Evolutionary conservation across 805 yeast genomes (phyloP).

Genomic region (Diddensiella transvaalensis): DNA sequence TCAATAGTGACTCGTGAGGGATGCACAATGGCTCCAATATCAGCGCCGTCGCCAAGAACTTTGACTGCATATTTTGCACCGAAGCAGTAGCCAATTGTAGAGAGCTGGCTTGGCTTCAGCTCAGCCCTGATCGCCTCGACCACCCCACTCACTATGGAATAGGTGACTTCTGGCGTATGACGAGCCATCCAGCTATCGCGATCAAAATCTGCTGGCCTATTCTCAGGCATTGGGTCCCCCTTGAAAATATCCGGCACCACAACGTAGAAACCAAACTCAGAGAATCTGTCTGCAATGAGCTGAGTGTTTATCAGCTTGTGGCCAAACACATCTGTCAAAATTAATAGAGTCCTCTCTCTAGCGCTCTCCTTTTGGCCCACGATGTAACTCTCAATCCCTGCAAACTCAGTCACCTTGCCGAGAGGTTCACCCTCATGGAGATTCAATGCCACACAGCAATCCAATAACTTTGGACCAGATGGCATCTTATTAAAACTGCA

Average conservation of each 20-base stretch:
- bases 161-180: slow-evolving; percentile 47
- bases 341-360: slow-evolving; percentile 52
- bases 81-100: slow-evolving; percentile 74
- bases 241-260: slow-evolving; percentile 70
- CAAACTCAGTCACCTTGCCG: not conserved
- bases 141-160: slow-evolving; percentile 48
- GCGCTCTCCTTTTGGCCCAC: slow-evolving; percentile 42
- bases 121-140: slow-evolving; percentile 26
- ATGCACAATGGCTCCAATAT: slow-evolving; percentile 74
- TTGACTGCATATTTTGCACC: slow-evolving; percentile 72
- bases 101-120: slow-evolving; percentile 41
- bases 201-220: slow-evolving; percentile 18
- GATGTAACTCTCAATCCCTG: slow-evolving; percentile 42
- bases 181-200: slow-evolving; percentile 47
- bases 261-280: slow-evolving; percentile 59
- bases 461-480: not conserved
- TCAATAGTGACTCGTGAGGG: slow-evolving; percentile 70
- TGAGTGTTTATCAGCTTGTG: slow-evolving; percentile 50
- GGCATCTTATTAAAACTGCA: no score
- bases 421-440: not conserved
- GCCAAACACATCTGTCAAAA: slow-evolving; percentile 68
- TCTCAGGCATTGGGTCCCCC: slow-evolving; percentile 46
- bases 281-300: slow-evolving; percentile 48
- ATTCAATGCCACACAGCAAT: not conserved
- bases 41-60: slow-evolving; percentile 40